These are phyloP conservation scores for Stromatinia cepivora DNA, from an alignment of 2,329 filamentous ascomycete species.

Conservation along the genomic window DNA sequence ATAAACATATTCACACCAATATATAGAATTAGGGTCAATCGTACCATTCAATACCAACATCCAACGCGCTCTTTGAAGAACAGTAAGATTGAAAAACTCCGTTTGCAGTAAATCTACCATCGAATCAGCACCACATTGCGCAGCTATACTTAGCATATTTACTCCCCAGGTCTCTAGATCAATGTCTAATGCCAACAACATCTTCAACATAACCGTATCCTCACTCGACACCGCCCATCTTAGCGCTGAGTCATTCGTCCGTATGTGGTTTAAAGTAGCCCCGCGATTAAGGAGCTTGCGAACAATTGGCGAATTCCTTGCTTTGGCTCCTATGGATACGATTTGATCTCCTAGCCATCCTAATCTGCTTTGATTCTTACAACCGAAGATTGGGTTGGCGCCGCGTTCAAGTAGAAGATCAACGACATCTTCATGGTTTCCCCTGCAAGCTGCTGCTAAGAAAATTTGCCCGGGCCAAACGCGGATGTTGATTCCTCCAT, in stretches of 20 bases:
- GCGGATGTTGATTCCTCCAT: neutral
- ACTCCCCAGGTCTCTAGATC: neutral
- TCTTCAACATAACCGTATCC: neutral
- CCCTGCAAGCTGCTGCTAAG: neutral
- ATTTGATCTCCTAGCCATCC: neutral
- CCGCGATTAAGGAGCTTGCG: slow-evolving; percentile 20
- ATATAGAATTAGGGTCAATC: neutral
- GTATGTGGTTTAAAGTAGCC: neutral
- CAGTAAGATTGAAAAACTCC: neutral
- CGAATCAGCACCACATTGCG: neutral
- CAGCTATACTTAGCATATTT: neutral
- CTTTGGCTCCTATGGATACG: neutral
- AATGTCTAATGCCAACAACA: neutral
- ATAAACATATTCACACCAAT: neutral
- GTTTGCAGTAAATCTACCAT: neutral
- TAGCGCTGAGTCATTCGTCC: neutral
- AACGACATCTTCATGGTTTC: neutral
- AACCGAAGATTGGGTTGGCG: neutral
- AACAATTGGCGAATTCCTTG: slow-evolving; percentile 6
- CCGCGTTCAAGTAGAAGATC: slow-evolving; percentile 15
- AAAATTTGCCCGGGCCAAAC: fast-evolving
- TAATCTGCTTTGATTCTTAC: neutral
- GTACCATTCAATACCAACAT: neutral
- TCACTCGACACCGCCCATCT: neutral
- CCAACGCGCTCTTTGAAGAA: neutral